A percentile compares a stretch with the other conserved stretches of the same genome.
These are phyloP conservation scores for Leersia perrieri DNA, from an alignment of 176 grass and related monocot genomes.

Conservation along the genomic window DNA sequence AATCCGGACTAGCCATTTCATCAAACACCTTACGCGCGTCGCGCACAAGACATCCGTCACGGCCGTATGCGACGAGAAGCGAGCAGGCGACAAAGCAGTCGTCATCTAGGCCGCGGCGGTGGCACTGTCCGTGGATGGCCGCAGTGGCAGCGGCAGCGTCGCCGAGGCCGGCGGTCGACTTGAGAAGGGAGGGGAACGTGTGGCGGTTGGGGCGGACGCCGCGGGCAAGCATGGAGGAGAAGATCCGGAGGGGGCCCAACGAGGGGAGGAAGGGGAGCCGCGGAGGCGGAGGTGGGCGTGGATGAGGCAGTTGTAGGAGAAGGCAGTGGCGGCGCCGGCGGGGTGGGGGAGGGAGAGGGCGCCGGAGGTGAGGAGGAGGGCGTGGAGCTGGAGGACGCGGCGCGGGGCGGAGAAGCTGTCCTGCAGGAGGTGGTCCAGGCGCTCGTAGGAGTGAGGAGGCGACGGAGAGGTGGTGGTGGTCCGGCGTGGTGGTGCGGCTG, in stretches of 20 bases:
- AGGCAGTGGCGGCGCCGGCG: conserved; percentile 32
- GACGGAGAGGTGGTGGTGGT: no score
- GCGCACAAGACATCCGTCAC: not conserved
- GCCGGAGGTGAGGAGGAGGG: conserved; percentile 73
- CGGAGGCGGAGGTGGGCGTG: conserved; percentile 42
- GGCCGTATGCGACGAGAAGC: conserved; percentile 47
- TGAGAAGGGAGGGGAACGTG: conserved; percentile 73
- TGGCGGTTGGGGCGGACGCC: conserved; percentile 57
- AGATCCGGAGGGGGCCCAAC: conserved; percentile 45
- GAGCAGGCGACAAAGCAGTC: conserved; percentile 74
- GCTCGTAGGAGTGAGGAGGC: conserved; percentile 12
- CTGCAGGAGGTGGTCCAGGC: conserved; percentile 40
- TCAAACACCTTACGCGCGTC: conserved; percentile 67
- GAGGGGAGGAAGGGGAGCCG: not conserved
- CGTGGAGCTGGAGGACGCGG: conserved; percentile 58
- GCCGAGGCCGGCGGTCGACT: conserved; percentile 20
- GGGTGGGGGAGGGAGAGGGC: conserved; percentile 30
- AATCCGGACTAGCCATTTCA: conserved; percentile 52
- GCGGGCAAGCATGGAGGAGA: conserved; percentile 52
- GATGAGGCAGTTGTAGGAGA: conserved; percentile 75
- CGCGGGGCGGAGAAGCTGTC: conserved; percentile 37
- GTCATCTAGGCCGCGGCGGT: conserved; percentile 46
- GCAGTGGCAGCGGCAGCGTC: no score
- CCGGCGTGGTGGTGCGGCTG: not conserved
- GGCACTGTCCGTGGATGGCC: conserved; percentile 55